A percentile compares a stretch with the other conserved stretches of the same genome.
Evolutionary conservation across 139 green algal genomes (phyloP).

Genomic region (Chlorella ohadii): DNA sequence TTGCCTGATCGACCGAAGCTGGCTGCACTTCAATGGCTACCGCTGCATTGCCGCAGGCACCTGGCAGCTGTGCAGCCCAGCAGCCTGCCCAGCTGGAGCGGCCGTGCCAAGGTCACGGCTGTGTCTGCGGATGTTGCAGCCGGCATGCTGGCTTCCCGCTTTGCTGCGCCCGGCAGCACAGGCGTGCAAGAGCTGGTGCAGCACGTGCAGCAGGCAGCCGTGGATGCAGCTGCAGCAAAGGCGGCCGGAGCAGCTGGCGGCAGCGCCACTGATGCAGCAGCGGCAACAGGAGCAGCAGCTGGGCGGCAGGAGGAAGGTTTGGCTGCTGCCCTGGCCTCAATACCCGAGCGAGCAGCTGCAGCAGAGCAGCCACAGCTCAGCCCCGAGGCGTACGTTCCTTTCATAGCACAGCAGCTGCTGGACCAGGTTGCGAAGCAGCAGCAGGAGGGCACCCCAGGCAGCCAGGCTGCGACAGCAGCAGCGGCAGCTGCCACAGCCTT

Average conservation of each 20-base stretch:
- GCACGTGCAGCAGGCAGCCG: constrained; percentile 21
- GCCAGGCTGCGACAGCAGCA: neutral
- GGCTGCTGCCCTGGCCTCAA: constrained; percentile 37
- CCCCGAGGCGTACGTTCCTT: neutral
- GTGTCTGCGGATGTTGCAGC: constrained; percentile 42
- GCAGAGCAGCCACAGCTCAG: constrained; percentile 4
- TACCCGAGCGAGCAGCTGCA: constrained; percentile 46
- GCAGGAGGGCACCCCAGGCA: neutral
- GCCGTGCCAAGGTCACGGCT: constrained; percentile 23
- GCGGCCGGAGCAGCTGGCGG: neutral
- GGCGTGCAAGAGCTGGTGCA: constrained; percentile 37
- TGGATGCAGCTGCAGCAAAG: neutral
- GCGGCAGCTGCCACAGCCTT: constrained; percentile 1
- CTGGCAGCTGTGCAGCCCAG: constrained; percentile 50
- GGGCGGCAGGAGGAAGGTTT: constrained; percentile 13
- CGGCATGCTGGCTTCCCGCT: constrained; percentile 45
- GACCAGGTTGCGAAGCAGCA: neutral
- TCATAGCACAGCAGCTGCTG: constrained; percentile 3
- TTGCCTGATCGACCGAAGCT: too few relatives aligned
- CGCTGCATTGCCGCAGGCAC: constrained; percentile 32
- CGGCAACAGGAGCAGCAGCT: neutral
- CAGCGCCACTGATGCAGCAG: neutral
- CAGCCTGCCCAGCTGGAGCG: neutral
- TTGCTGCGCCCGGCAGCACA: constrained; percentile 30
- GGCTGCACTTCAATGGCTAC: too few relatives aligned